Evolutionary conservation across 1,284 basidiomycete species (phyloP), one percentile per base, ranked within the genome.

Genomic region (Ceratobasidium sp.): DNA sequence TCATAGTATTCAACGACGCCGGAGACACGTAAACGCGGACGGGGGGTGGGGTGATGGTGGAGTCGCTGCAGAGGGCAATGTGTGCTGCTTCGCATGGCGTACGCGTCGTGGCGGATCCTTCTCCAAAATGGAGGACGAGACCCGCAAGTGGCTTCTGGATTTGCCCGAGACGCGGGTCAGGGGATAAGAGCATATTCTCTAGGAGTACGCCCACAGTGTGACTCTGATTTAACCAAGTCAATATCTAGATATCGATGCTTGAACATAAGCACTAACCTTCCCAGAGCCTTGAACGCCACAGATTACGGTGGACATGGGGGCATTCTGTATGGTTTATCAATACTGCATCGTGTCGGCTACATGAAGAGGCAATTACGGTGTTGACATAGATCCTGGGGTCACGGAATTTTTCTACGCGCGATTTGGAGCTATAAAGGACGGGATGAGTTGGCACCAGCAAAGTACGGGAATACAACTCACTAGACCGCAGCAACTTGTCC

Each of bases 51-150:
- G 83, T 80, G 0, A 90, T 83, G 16, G 81, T 82, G 0, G 84
- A 81, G 0, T 84, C 79, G 7, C 83, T 81, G 0, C 89, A 85
- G 0, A 85, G 81, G 0, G 88, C 89, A 1, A 92, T 80, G 86
- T 88, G 92, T 0, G 91, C 91, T 0, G 90, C 90, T 83, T 93
- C 92, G 74, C 89, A 89, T 0, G 92, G 91, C 33, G 87, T 85
- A 0, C 89, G 85, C 55, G 83, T 84, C 0, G 87, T 81, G 0
- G 92, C 92, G 7, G 73, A 75, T 10, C 90, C 90, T 82, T 92
- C 92, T 0, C 92, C 90, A 69, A 90, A 91, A 81, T 93, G 91
- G 4, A 93, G 87, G 2, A 93, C 89, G 0, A 93, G 86, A 0
- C 90, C 92, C 6, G 87, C 87, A 0, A 93, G 86, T 0, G 91